Evolutionary conservation across 345 rosid genomes (phyloP).

Genomic region (Zanthoxylum bungeanum): DNA sequence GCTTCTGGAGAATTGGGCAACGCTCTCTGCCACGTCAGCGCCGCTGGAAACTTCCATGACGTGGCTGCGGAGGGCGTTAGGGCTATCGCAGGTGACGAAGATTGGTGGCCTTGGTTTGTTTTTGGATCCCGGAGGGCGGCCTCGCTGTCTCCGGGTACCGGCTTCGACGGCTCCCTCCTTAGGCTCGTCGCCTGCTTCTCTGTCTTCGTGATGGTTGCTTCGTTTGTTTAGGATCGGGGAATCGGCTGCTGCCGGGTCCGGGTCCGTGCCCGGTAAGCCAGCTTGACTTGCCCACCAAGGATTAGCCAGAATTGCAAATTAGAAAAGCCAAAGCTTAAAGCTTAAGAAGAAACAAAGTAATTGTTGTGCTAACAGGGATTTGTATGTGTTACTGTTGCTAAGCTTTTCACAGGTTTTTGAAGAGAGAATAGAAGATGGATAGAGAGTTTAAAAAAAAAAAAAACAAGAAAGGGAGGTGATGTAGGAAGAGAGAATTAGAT

Average conservation of each 20-base stretch:
- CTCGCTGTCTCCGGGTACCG: slow-evolving; percentile 68
- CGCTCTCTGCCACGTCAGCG: slow-evolving; percentile 69
- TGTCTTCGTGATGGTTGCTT: slow-evolving; percentile 37
- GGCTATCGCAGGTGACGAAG: slow-evolving; percentile 77
- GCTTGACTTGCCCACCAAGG: slow-evolving; percentile 76
- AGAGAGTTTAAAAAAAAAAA: slow-evolving; percentile 11
- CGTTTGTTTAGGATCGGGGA: slow-evolving; percentile 44
- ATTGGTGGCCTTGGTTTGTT: slow-evolving; percentile 81
- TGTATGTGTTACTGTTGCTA: slow-evolving; percentile 2
- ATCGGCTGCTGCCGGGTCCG: slow-evolving; percentile 32
- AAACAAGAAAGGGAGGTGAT: background rate
- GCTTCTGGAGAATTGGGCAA: slow-evolving; percentile 66
- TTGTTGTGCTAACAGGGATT: slow-evolving; percentile 17
- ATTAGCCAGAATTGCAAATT: slow-evolving; percentile 48
- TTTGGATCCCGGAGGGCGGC: slow-evolving; percentile 83
- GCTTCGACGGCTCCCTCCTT: slow-evolving; percentile 68
- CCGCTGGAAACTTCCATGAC: slow-evolving; percentile 74
- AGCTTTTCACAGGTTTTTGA: slow-evolving; percentile 1
- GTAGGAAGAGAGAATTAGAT: slow-evolving; percentile 44
- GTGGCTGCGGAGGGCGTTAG: slow-evolving; percentile 82
- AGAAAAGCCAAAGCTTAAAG: slow-evolving; percentile 31
- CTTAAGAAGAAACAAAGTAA: background rate
- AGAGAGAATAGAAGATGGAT: too few relatives aligned
- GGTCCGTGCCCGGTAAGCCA: slow-evolving; percentile 56
- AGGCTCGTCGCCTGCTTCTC: slow-evolving; percentile 55